Evolutionary conservation across 495 filamentous ascomycete genomes (phyloP).

Genomic region (Penicillium salamii): DNA sequence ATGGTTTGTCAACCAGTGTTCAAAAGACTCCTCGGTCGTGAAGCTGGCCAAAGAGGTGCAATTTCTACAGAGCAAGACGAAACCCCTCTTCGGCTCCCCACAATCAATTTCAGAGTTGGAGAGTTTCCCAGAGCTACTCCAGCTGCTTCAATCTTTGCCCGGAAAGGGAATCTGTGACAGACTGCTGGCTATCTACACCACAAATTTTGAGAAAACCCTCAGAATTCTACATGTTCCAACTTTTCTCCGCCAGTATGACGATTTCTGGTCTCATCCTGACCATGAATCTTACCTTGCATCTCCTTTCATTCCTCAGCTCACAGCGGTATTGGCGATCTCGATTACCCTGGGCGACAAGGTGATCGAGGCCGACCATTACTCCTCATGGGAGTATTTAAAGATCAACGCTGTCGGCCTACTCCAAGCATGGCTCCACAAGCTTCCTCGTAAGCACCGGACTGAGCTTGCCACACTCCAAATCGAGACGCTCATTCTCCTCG

Average conservation of each 20-base stretch:
- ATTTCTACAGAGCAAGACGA: constrained; percentile 24
- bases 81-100: constrained; percentile 9
- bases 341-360: constrained; percentile 12
- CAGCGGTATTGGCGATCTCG: constrained; percentile 15
- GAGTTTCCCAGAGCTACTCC: constrained; percentile 14
- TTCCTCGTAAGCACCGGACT: constrained; percentile 41
- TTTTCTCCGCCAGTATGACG: constrained; percentile 18
- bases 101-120: constrained; percentile 16
- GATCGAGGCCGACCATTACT: constrained; percentile 33
- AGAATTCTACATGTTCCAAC: constrained; percentile 27
- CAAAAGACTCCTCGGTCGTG: constrained; percentile 13
- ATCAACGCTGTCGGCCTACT: constrained; percentile 20
- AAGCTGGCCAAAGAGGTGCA: constrained; percentile 27
- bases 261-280: constrained; percentile 17
- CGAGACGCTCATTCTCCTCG: constrained; percentile 35
- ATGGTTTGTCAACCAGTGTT: constrained; percentile 21
- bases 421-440: constrained; percentile 31
- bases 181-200: constrained; percentile 19
- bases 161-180: constrained; percentile 22
- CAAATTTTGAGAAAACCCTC: constrained; percentile 21
- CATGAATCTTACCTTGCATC: constrained; percentile 6
- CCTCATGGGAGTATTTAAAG: constrained; percentile 30
- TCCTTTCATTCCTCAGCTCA: constrained; percentile 19
- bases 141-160: constrained; percentile 14
- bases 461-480: constrained; percentile 24